phyloP scores from a whole-genome alignment of 768 basidiomycete genomes.

The Sarcodon aspratus region DNA sequence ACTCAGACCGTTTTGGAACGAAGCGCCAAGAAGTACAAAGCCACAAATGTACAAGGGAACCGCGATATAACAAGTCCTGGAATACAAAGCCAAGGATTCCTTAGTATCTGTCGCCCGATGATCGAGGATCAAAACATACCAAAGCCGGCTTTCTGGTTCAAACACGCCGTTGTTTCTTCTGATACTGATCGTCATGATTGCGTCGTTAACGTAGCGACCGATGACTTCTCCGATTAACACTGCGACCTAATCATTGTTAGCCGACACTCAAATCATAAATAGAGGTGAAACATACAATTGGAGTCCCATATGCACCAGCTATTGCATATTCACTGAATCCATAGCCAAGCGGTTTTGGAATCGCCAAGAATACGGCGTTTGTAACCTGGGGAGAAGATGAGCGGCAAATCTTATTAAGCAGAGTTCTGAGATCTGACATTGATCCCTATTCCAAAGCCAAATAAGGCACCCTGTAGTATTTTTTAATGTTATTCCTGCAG shows the following conservation, averaged over 20 bases:
- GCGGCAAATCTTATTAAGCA: neutral
- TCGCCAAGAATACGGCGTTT: slow-evolving; percentile 52
- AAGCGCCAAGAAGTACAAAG: slow-evolving; percentile 44
- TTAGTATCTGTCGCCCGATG: neutral
- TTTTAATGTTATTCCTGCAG: neutral
- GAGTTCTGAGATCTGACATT: slow-evolving; percentile 24
- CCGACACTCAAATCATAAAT: neutral
- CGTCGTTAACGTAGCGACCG: slow-evolving; percentile 41
- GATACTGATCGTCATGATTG: slow-evolving; percentile 31
- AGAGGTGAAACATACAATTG: slow-evolving; percentile 28
- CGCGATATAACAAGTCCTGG: slow-evolving; percentile 50
- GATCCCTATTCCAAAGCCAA: slow-evolving; percentile 57
- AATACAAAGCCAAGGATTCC: neutral
- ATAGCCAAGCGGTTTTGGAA: slow-evolving; percentile 40
- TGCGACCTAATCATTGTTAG: slow-evolving; percentile 22
- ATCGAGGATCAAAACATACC: slow-evolving; percentile 23
- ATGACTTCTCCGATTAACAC: slow-evolving; percentile 39
- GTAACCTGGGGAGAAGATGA: slow-evolving; percentile 33
- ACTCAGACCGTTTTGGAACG: slow-evolving; percentile 39
- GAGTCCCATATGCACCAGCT: slow-evolving; percentile 43
- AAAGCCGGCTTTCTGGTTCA: slow-evolving; percentile 44
- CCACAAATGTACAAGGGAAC: slow-evolving; percentile 51
- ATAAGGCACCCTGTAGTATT: slow-evolving; percentile 33
- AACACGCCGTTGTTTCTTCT: slow-evolving; percentile 39
- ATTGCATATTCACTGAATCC: slow-evolving; percentile 38